These are phyloP conservation scores for Aspergillus wentii DNA, from an alignment of 495 filamentous ascomycete genomes.

Conservation along the genomic window DNA sequence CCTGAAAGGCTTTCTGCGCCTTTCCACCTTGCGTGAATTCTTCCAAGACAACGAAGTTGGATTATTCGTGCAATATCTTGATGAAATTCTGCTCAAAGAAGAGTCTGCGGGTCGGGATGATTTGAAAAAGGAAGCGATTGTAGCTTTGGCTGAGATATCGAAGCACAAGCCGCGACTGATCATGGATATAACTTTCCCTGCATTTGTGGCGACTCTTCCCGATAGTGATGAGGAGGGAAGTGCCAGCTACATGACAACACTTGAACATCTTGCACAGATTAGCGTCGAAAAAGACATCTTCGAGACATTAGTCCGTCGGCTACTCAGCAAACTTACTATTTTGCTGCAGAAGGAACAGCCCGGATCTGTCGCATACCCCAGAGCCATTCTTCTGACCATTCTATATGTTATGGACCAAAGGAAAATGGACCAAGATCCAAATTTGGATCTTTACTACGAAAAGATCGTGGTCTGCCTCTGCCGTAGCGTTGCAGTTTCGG, in stretches of 20 bases:
- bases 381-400: conserved; percentile 58
- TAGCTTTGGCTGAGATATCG: conserved; percentile 58
- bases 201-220: conserved; percentile 66
- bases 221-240: conserved; percentile 46
- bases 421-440: conserved; percentile 40
- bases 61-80: conserved; percentile 58
- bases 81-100: conserved; percentile 60
- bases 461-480: conserved; percentile 53
- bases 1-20: conserved; percentile 52
- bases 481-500: conserved; percentile 36
- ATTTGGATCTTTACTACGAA: conserved; percentile 54
- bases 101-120: conserved; percentile 52
- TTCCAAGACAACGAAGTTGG: conserved; percentile 61
- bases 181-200: conserved; percentile 67
- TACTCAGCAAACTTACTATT: conserved; percentile 61
- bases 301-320: conserved; percentile 60
- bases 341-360: conserved; percentile 51
- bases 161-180: conserved; percentile 63
- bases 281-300: conserved; percentile 61
- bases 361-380: conserved; percentile 47
- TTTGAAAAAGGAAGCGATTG: conserved; percentile 59
- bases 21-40: conserved; percentile 51
- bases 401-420: conserved; percentile 60
- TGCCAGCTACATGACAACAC: conserved; percentile 47
- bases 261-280: conserved; percentile 66